These are phyloP conservation scores for Candida tallmaniae DNA, from an alignment of 805 yeast genomes.

Conservation along the genomic window DNA sequence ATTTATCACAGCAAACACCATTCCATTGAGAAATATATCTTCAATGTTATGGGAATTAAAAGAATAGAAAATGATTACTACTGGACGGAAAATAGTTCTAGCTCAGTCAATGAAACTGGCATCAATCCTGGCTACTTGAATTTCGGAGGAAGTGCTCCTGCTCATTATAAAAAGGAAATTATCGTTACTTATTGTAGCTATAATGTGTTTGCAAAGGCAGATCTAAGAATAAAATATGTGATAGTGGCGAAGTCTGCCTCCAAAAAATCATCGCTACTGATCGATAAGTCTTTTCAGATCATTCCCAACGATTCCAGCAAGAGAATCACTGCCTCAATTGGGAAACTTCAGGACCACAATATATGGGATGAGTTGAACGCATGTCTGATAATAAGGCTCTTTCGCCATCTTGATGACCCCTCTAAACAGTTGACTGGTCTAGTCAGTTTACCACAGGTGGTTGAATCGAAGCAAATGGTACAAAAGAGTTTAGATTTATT, in stretches of 20 bases:
- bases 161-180: slow-evolving; percentile 14
- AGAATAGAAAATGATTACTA: slow-evolving; percentile 6
- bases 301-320: slow-evolving; percentile 10
- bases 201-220: slow-evolving; percentile 70
- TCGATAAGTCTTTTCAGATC: slow-evolving; percentile 32
- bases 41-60: slow-evolving; percentile 23
- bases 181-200: slow-evolving; percentile 60
- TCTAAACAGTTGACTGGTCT: slow-evolving; percentile 56
- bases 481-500: slow-evolving; percentile 30
- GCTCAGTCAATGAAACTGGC: background rate
- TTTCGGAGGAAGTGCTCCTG: background rate
- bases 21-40: slow-evolving; percentile 27
- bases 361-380: slow-evolving; percentile 61
- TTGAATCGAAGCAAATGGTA: slow-evolving; percentile 17
- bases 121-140: background rate
- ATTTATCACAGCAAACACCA: slow-evolving; percentile 15
- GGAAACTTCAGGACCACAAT: background rate
- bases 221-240: slow-evolving; percentile 62
- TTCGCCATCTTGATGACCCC: slow-evolving; percentile 49
- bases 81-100: slow-evolving; percentile 2
- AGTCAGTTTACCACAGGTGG: slow-evolving; percentile 43
- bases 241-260: slow-evolving; percentile 20
- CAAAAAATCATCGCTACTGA: slow-evolving; percentile 12
- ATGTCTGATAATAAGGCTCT: slow-evolving; percentile 51
- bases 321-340: slow-evolving; percentile 2